These are phyloP conservation scores for Exophiala xenobiotica DNA, from an alignment of 2,329 filamentous ascomycete species.

Conservation along the genomic window DNA sequence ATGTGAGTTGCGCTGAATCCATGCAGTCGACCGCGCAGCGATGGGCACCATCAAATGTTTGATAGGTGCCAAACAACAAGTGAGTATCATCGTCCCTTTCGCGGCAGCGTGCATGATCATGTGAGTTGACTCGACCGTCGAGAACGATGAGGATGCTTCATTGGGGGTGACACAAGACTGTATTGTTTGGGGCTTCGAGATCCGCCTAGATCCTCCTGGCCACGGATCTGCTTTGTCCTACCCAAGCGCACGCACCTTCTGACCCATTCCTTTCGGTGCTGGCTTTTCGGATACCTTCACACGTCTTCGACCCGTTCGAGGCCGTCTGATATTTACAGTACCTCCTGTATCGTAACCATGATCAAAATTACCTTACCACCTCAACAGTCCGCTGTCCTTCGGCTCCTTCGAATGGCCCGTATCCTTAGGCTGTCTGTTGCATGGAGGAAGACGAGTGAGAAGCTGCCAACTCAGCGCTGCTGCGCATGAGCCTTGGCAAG, in stretches of 20 bases:
- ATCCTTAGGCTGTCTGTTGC: neutral
- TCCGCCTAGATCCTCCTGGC: neutral
- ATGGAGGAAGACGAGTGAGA: constrained; percentile 10
- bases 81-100: neutral
- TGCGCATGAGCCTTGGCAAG: constrained; percentile 17
- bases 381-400: neutral
- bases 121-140: neutral
- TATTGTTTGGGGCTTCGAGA: neutral
- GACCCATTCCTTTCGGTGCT: too few relatives aligned
- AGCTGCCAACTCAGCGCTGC: constrained; percentile 20
- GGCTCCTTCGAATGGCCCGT: neutral
- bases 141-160: neutral
- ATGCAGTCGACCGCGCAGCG: neutral
- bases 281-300: too few relatives aligned
- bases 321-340: constrained; percentile 5
- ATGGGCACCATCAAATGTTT: neutral
- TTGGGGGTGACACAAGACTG: neutral
- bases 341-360: constrained; percentile 13
- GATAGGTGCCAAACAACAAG: neutral
- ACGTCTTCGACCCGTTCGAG: neutral
- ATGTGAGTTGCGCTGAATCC: too few relatives aligned
- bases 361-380: constrained; percentile 14
- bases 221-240: neutral
- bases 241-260: too few relatives aligned
- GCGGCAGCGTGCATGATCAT: neutral